Evolutionary conservation across 257 asterid species (phyloP).

Genomic region (Solanum bulbocastanum): DNA sequence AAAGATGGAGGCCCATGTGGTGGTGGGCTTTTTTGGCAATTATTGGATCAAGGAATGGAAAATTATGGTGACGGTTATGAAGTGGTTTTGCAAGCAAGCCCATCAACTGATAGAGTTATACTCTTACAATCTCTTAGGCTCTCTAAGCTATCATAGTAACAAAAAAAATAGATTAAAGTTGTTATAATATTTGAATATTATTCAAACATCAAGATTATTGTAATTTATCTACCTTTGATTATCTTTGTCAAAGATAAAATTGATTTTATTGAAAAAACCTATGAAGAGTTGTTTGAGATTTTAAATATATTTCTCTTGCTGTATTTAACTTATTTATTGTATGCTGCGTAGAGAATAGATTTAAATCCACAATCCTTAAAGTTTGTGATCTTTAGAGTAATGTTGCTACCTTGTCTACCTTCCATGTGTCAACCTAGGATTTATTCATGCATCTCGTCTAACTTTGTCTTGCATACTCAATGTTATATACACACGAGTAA

Average conservation of each 20-base stretch:
- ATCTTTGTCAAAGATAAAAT: background rate
- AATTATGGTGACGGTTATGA: conserved; percentile 14
- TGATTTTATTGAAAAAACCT: background rate
- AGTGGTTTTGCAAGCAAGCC: conserved; percentile 6
- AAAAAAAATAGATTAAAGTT: background rate
- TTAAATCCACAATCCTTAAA: too few species aligned
- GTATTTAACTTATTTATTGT: background rate
- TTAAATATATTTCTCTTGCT: background rate
- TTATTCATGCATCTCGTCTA: too few species aligned
- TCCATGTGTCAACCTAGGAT: too few species aligned
- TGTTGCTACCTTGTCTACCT: too few species aligned
- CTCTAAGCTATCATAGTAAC: background rate
- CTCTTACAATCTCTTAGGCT: conserved; percentile 13
- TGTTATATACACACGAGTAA: too few species aligned
- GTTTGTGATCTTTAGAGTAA: too few species aligned
- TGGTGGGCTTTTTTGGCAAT: conserved; percentile 16
- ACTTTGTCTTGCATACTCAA: too few species aligned
- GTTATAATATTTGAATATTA: background rate
- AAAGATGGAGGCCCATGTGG: background rate
- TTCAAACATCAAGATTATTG: background rate
- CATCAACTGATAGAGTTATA: conserved; percentile 12
- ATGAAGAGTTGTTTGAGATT: background rate
- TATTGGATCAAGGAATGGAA: conserved; percentile 14
- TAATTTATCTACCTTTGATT: background rate
- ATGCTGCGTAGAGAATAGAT: background rate